Evolutionary conservation across 1,284 basidiomycete genomes (phyloP).

Genomic region (Trametes pubescens): DNA sequence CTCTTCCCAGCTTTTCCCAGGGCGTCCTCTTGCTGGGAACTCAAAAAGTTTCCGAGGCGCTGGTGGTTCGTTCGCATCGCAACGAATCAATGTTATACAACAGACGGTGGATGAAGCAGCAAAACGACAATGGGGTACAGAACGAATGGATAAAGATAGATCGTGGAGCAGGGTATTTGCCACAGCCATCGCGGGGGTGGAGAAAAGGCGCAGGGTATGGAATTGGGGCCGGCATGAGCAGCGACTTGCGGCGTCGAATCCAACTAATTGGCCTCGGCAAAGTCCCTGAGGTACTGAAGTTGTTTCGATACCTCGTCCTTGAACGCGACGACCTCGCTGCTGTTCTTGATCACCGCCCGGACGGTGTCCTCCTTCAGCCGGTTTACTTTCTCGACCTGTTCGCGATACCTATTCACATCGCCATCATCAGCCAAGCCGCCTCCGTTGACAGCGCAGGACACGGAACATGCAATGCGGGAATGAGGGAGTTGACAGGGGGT

Average conservation of each 20-base stretch:
- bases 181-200: not conserved
- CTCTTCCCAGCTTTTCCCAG: constrained; percentile 3
- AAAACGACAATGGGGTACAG: not conserved
- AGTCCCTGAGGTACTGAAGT: constrained; percentile 69
- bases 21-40: constrained; percentile 6
- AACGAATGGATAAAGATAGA: constrained; percentile 17
- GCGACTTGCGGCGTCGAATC: not conserved
- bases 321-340: constrained; percentile 79
- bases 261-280: constrained; percentile 61
- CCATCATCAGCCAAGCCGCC: constrained; percentile 6
- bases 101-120: constrained; percentile 10
- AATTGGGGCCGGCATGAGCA: not conserved
- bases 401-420: constrained; percentile 62
- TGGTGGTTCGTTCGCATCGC: not conserved
- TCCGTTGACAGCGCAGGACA: not conserved
- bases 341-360: constrained; percentile 81
- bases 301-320: constrained; percentile 78
- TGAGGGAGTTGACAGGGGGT: not conserved
- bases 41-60: constrained; percentile 10
- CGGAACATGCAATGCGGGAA: constrained; percentile 9
- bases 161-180: constrained; percentile 12
- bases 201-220: not conserved
- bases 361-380: constrained; percentile 78
- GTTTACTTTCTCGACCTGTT: constrained; percentile 76
- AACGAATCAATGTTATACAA: constrained; percentile 17